phyloP scores from a whole-genome alignment of 2,329 filamentous ascomycete genomes.

The Penicillium glabrum region DNA sequence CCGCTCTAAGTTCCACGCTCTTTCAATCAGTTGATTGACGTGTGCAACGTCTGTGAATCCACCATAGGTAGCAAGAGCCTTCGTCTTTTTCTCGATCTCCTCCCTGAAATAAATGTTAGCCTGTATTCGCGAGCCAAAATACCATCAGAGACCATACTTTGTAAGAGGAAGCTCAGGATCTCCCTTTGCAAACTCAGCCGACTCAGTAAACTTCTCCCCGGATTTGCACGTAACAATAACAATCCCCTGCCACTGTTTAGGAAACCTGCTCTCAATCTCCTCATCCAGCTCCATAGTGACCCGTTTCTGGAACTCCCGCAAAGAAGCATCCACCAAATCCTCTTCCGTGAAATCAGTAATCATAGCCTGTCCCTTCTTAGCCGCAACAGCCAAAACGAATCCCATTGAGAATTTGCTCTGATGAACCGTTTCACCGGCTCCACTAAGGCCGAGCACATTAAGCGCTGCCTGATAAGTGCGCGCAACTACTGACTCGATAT shows the following conservation, averaged over 20 bases:
- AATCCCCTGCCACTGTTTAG: constrained; percentile 28
- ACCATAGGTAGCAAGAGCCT: constrained; percentile 23
- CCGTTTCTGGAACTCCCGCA: constrained; percentile 27
- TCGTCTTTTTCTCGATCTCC: constrained; percentile 22
- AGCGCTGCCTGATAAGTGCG: constrained; percentile 32
- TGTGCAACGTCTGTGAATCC: constrained; percentile 17
- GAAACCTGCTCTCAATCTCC: constrained; percentile 29
- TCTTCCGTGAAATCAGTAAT: constrained; percentile 33
- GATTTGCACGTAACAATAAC: constrained; percentile 27
- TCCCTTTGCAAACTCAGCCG: constrained; percentile 29
- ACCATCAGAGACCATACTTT: constrained; percentile 15
- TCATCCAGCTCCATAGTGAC: constrained; percentile 28
- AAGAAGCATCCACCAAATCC: constrained; percentile 20
- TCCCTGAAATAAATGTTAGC: constrained; percentile 8
- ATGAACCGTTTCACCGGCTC: constrained; percentile 30
- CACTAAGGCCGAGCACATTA: constrained; percentile 30
- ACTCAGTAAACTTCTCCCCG: constrained; percentile 21
- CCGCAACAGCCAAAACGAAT: constrained; percentile 33
- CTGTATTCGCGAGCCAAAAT: background rate
- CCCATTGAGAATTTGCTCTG: constrained; percentile 38
- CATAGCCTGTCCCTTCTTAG: constrained; percentile 33
- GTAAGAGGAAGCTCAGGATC: constrained; percentile 29
- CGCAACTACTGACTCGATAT: constrained; percentile 29
- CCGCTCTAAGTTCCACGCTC: constrained; percentile 23
- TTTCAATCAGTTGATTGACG: constrained; percentile 18